Evolutionary conservation across 106 monocot genomes (phyloP).

Genomic region (Dendrobium chrysotoxum): DNA sequence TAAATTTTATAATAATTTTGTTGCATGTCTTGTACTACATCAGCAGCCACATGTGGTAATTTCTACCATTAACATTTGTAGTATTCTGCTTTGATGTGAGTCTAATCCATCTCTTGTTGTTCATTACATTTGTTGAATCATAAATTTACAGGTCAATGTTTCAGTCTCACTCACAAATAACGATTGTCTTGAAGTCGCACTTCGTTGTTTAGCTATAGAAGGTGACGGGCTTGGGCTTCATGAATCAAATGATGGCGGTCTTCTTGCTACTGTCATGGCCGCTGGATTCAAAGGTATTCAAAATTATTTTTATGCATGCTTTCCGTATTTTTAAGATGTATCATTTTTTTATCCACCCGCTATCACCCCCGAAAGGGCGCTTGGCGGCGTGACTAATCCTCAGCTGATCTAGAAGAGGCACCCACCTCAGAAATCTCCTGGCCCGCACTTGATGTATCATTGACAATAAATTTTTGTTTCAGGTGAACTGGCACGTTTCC

Average conservation of each 20-base stretch:
- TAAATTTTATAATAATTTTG: too few relatives aligned
- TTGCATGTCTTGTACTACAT: too few relatives aligned
- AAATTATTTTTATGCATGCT: not conserved
- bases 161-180: conserved; percentile 52
- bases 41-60: too few relatives aligned
- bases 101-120: not conserved
- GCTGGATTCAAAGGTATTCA: conserved; percentile 88
- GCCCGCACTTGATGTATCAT: not conserved
- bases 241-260: conserved; percentile 88
- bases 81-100: not conserved
- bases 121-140: not conserved
- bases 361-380: too few relatives aligned
- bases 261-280: conserved; percentile 78
- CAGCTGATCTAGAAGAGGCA: too few relatives aligned
- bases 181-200: conserved; percentile 67
- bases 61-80: not conserved
- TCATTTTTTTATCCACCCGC: too few relatives aligned
- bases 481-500: conserved; percentile 88
- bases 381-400: too few relatives aligned
- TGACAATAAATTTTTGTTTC: conserved; percentile 9
- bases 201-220: conserved; percentile 65
- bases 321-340: not conserved
- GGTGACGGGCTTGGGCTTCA: conserved; percentile 88
- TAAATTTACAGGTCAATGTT: conserved; percentile 62
- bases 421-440: too few relatives aligned